Evolutionary conservation across 768 basidiomycete species (phyloP), one percentile per base, ranked within the genome.

Genomic region (Leccinum broughii): DNA sequence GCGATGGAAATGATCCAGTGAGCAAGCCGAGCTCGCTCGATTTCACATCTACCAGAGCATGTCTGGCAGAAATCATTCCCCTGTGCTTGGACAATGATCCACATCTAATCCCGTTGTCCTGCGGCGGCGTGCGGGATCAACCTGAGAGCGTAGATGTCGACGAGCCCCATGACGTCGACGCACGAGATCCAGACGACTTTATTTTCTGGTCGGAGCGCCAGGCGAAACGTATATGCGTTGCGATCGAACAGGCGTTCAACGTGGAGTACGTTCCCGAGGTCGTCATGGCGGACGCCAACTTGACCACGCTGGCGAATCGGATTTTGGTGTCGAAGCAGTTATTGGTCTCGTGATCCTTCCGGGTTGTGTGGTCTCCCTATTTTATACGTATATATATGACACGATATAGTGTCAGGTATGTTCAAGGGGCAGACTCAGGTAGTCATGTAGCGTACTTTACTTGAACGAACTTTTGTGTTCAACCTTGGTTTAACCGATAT

Each of bases 251-350:
- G 71, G 84, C 89, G 32, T 98, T 97, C 74, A 85, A 82, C 26
- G 89, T 98, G 44, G 95, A 98, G 69, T 89, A 94, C 71, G 88
- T 87, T 9, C 84, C 87, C 24, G 93, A 96, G 68, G 94, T 99
- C 39, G 82, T 99, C 53, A 80, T 98, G 51, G 96, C 93, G 3
- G 94, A 97, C 68, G 95, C 97, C 28, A 98, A 98, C 74, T 73
- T 98, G 69, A 84, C 86, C n/a, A 80, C 88, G 28, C 77, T 99
- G 61, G 87, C 93, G 2, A 89, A 89, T 67, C 81, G 93, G 68
- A 92, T 99, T 66, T 74, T 95, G 63, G 83, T 88, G 24, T 90
- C 91, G 17, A 91, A 84, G 67, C 81, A 86, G 66, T 77, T 90
- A 54, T 72, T 84, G 65, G 66, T 72, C 1, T 59, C 64, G 11